Conservation (phyloP, 2,329 filamentous ascomycete species). For the Cladosporium cucumerinum region DNA sequence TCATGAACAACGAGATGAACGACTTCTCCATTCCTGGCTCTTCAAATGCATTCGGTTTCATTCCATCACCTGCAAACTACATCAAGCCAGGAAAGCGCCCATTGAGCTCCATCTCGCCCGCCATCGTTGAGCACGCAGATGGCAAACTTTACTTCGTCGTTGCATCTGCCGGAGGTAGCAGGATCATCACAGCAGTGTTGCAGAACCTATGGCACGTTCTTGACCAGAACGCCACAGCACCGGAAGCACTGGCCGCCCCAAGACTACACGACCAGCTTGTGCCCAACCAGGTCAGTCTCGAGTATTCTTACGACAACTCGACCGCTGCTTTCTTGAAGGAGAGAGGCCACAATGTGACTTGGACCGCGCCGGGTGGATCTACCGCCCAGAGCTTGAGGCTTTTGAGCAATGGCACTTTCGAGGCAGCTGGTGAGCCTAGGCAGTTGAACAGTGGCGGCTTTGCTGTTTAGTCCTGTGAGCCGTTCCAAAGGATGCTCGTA, state of each 20-base stretch:
- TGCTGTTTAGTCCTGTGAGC: conserved; percentile 28
- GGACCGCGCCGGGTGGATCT: conserved; percentile 61
- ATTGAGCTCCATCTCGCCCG: conserved; percentile 75
- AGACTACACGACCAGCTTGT: conserved; percentile 79
- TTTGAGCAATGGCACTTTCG: conserved; percentile 64
- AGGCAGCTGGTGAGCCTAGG: conserved; percentile 73
- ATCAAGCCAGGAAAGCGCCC: conserved; percentile 78
- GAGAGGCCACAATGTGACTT: conserved; percentile 69
- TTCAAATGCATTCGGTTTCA: conserved; percentile 80
- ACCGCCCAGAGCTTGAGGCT: conserved; percentile 68
- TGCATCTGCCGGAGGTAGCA: conserved; percentile 75
- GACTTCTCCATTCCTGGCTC: conserved; percentile 82
- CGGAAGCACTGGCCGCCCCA: conserved; percentile 61
- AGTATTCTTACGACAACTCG: conserved; percentile 63
- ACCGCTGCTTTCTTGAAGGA: conserved; percentile 61
- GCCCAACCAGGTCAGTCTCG: conserved; percentile 66
- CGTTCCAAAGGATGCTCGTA: not conserved
- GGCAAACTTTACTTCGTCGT: conserved; percentile 65
- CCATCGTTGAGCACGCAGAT: conserved; percentile 68
- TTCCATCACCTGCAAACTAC: conserved; percentile 76
- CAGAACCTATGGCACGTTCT: conserved; percentile 72
- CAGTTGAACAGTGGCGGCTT: conserved; percentile 68
- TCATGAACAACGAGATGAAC: conserved; percentile 60
- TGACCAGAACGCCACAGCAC: conserved; percentile 59
- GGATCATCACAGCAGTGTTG: conserved; percentile 77